A percentile compares a stretch with the other conserved stretches of the same genome.
phyloP scores from a whole-genome alignment of 768 basidiomycete species.

The Leccinum boreale region DNA sequence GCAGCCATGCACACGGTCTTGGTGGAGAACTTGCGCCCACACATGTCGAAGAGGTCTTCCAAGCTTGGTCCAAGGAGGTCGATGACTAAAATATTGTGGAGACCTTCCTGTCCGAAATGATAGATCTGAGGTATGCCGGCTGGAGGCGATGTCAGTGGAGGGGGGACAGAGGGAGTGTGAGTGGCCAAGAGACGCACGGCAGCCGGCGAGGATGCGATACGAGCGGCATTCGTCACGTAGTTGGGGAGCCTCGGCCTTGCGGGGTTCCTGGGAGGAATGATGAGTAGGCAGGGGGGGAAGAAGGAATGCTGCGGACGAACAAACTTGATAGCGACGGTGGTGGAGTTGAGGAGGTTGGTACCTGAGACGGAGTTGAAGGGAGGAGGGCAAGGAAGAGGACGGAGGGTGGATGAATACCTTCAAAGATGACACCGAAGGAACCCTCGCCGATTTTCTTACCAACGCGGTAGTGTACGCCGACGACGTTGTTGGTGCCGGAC shows the following conservation, averaged over 20 bases:
- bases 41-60: slow-evolving; percentile 99
- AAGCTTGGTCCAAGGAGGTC: slow-evolving; percentile 95
- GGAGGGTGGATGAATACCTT: slow-evolving; percentile 46
- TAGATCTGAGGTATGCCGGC: slow-evolving; percentile 99
- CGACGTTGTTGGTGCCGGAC: slow-evolving; percentile 69
- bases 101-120: slow-evolving; percentile 98
- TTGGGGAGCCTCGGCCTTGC: slow-evolving; percentile 96
- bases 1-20: slow-evolving; percentile 99
- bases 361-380: slow-evolving; percentile 47
- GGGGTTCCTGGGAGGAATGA: slow-evolving; percentile 59
- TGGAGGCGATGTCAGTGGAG: slow-evolving; percentile 35
- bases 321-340: slow-evolving; percentile 99
- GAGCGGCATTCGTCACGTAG: slow-evolving; percentile 98
- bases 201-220: slow-evolving; percentile 86
- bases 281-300: slow-evolving; percentile 4
- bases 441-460: slow-evolving; percentile 99
- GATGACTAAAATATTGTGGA: slow-evolving; percentile 98
- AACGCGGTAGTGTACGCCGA: slow-evolving; percentile 96
- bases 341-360: slow-evolving; percentile 95
- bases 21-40: slow-evolving; percentile 93
- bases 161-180: slow-evolving; percentile 1
- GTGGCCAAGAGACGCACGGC: slow-evolving; percentile 56
- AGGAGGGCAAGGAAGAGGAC: not conserved
- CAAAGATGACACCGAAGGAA: slow-evolving; percentile 94
- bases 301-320: slow-evolving; percentile 49